Evolutionary conservation across 768 basidiomycete species (phyloP), one percentile per base, ranked within the genome.

Genomic region (Pleurotus eryngii): DNA sequence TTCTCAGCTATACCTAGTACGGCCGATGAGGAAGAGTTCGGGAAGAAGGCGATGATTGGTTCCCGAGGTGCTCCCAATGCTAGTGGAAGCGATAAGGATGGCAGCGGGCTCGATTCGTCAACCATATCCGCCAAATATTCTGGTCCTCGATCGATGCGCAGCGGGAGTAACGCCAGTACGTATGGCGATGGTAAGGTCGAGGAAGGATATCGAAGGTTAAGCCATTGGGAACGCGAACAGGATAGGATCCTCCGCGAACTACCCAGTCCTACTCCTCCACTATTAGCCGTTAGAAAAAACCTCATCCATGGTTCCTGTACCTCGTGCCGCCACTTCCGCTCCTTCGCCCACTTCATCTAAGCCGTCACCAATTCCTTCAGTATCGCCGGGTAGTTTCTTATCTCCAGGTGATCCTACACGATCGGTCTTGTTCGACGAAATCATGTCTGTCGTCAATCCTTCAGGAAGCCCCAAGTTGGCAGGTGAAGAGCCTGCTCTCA

Each of bases 1-100:
- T 73, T 86, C 30, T 79, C 73, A n/a, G 81, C 78, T 2, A 77
- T 84, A n/a, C 77, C 78, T 7, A 51, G 60, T 35, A 54, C 51
- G 17, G 51, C 51, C 39, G 51, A 54, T 24, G 60, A 62, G 26
- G 55, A 50, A 35, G 57, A 56, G 53, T 55, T 54, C 15, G 53
- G 14, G 62, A 64, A 56, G 50, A 67, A 70, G 60, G 65, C 66
- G 46, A 24, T 39, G 39, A 60, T 54, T 46, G 49, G 48, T 11
- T 17, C 15, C 4, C 24, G n/a, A 39, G 3, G 24, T 39, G 18
- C 4, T 42, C 5, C 35, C 30, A 2, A 27, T 18, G 17, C 55
- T 7, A 62, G 27, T 20, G 40, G 35, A 60, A 58, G 47, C 59
- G 38, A 40, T 50, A 62, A 12, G 30, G 56, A 43, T 39, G 47